Evolutionary conservation across 2,329 filamentous ascomycete species (phyloP).

Genomic region (Pyrenophora graminea): DNA sequence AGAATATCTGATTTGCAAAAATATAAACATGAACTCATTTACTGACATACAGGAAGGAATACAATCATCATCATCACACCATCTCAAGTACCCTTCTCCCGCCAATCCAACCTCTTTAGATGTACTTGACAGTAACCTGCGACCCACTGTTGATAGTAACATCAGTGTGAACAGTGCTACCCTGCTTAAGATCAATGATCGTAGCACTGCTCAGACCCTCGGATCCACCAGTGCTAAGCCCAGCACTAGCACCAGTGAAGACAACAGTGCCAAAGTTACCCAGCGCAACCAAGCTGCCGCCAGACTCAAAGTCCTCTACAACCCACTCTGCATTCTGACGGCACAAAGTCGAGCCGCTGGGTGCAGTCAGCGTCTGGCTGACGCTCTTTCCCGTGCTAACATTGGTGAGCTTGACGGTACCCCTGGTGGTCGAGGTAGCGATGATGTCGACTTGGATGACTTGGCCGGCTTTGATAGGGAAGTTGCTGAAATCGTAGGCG

Average conservation of each 20-base stretch:
- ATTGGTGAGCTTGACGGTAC: constrained; percentile 58
- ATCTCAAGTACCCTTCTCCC: background rate
- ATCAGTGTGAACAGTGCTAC: constrained; percentile 4
- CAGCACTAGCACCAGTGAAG: background rate
- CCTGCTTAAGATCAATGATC: constrained; percentile 3
- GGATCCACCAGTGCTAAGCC: background rate
- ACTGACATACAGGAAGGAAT: constrained; percentile 2
- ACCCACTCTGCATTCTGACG: constrained; percentile 64
- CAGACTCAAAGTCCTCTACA: constrained; percentile 1
- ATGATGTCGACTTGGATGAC: constrained; percentile 49
- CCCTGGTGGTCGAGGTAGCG: constrained; percentile 49
- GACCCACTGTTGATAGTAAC: constrained; percentile 4
- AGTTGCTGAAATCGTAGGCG: constrained; percentile 57
- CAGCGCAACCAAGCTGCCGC: background rate
- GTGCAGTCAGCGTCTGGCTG: constrained; percentile 52
- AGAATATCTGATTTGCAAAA: too few species aligned
- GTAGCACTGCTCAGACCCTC: background rate
- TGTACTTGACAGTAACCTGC: constrained; percentile 6
- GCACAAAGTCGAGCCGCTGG: constrained; percentile 14
- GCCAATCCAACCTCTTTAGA: background rate
- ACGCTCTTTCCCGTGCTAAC: constrained; percentile 57
- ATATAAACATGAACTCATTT: too few species aligned
- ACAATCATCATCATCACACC: background rate
- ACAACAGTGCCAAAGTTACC: constrained; percentile 1
- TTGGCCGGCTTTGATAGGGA: constrained; percentile 54